phyloP scores from a whole-genome alignment of 768 basidiomycete species.

The Panaeolus papilionaceus region DNA sequence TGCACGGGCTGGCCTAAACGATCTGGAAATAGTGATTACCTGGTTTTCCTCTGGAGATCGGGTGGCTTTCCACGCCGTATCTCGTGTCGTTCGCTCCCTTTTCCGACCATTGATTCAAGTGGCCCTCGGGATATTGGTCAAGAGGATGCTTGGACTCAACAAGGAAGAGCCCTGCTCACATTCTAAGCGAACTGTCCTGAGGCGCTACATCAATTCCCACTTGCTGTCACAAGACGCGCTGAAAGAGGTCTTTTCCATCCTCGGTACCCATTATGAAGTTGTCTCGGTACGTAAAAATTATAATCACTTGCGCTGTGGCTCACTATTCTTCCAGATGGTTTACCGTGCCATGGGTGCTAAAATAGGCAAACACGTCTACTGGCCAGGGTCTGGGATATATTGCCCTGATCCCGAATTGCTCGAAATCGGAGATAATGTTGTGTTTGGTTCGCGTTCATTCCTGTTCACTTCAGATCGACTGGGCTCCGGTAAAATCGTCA shows the following conservation, averaged over 20 bases:
- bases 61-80: conserved; percentile 45
- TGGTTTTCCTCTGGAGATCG: conserved; percentile 50
- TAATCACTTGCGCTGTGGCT: conserved; percentile 3
- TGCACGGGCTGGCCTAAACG: conserved; percentile 31
- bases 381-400: conserved; percentile 53
- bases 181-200: conserved; percentile 38
- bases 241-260: conserved; percentile 45
- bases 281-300: conserved; percentile 42
- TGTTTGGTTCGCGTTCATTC: conserved; percentile 53
- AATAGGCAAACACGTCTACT: conserved; percentile 53
- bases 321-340: conserved; percentile 32
- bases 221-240: conserved; percentile 44
- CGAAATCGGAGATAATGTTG: conserved; percentile 54
- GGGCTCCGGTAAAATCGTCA: conserved; percentile 45
- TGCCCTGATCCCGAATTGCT: conserved; percentile 55
- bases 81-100: conserved; percentile 45
- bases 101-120: conserved; percentile 45
- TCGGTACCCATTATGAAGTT: conserved; percentile 52
- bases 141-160: conserved; percentile 48
- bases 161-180: conserved; percentile 32
- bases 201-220: conserved; percentile 44
- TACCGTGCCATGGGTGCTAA: conserved; percentile 58
- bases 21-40: conserved; percentile 46
- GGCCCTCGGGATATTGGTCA: conserved; percentile 45
- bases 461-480: conserved; percentile 50